A percentile compares a stretch with the other conserved stretches of the same genome.
Conservation (phyloP, 208 protist species). For the Trypanosoma rangeli region DNA sequence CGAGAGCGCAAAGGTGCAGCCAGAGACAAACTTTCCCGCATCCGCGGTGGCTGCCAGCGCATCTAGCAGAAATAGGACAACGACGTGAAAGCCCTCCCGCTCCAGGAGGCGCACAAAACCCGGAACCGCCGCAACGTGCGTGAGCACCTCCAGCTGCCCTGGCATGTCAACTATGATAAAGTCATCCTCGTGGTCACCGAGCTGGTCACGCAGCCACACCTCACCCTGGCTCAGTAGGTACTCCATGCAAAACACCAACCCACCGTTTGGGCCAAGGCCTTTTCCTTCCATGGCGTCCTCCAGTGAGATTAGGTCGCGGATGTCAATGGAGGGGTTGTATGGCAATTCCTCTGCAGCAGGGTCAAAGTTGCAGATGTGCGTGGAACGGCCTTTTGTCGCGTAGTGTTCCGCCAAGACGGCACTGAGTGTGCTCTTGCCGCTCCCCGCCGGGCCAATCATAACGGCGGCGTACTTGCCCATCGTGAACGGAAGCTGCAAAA, state of each 20-base stretch:
- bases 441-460: constrained; percentile 92
- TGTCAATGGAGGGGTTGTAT: constrained; percentile 92
- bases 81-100: constrained; percentile 76
- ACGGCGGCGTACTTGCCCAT: constrained; percentile 92
- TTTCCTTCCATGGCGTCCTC: constrained; percentile 92
- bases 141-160: constrained; percentile 99
- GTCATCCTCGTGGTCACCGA: constrained; percentile 93
- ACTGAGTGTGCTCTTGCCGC: constrained; percentile 93
- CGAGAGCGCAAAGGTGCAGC: constrained; percentile 87
- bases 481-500: neutral
- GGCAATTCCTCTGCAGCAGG: constrained; percentile 95
- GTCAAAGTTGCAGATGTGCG: constrained; percentile 98
- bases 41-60: constrained; percentile 81
- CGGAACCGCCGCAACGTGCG: constrained; percentile 92
- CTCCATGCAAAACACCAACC: constrained; percentile 98
- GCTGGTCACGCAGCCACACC: constrained; percentile 93
- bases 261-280: constrained; percentile 98
- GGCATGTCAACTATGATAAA: constrained; percentile 99
- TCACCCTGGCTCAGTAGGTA: constrained; percentile 93
- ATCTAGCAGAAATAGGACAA: constrained; percentile 88
- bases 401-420: constrained; percentile 82
- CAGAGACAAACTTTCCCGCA: constrained; percentile 89
- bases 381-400: constrained; percentile 77
- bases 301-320: constrained; percentile 94
- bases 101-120: constrained; percentile 83